Evolutionary conservation across 148 eudicot species (phyloP), one percentile per base, ranked within the genome.

Genomic region (Vaccinium darrowii): DNA sequence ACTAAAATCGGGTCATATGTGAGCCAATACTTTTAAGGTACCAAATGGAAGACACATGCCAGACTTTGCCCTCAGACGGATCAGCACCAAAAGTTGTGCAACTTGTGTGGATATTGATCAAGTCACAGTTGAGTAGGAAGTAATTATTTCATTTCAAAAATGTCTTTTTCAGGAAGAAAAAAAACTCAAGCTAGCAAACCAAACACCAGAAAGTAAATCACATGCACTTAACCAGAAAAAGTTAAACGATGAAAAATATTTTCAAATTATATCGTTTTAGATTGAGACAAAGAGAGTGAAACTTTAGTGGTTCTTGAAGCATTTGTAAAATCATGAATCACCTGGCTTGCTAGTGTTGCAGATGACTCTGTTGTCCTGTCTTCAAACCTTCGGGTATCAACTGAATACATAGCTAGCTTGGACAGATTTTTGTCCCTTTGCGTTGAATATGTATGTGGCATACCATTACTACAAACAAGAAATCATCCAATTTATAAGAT

Each of bases 391-490:
- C 88, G 85, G 87, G 85, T 88, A 83, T 85, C 85, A 76, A 85
- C 80, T 87, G 90, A 86, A 89, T 86, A 86, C n/a, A 86, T 90
- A 43, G 86, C 86, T 76, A 90, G 50, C 90, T 89, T 91, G 65
- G 91, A 77, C 57, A 87, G 76, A 82, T 87, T 88, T 65, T 86
- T 92, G 82, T 93, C 97, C 90, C 97, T 80, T 62, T 86, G 90
- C 49, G 86, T 92, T 80, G 95, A 84, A 84, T 92, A 96, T 21
- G 98, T 93, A 67, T 84, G 94, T 21, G 98, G 94, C 92, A 94
- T 83, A 65, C 94, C 92, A 87, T 97, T 92, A 91, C 25, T 88
- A 53, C 25, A 54, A 49, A 78, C 39, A n/a, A 33, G 18, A 52
- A 52, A 78, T 27, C 19, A 77, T 43, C n/a, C 36, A 73, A 14